Evolutionary conservation across 768 basidiomycete species (phyloP).

Genomic region (Cystobasidium onofrii): DNA sequence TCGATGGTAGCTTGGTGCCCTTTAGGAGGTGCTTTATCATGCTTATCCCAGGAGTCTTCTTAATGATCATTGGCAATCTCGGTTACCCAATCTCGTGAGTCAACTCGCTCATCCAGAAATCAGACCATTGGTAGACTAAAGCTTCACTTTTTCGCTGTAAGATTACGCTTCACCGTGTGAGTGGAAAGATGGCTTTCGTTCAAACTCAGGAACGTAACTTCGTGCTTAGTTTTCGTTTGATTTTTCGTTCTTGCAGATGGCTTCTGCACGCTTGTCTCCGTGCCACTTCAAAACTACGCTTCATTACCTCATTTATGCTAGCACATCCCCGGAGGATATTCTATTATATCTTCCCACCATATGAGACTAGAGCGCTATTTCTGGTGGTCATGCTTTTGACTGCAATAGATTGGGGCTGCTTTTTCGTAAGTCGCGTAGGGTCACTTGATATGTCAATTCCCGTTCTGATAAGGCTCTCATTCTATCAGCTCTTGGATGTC

Average conservation of each 20-base stretch:
- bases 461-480: no score
- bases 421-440: conserved; percentile 12
- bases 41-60: conserved; percentile 55
- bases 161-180: not conserved
- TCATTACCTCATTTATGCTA: conserved; percentile 57
- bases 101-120: no score
- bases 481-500: conserved; percentile 7
- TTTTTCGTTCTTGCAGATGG: not conserved
- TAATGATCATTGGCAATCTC: conserved; percentile 85
- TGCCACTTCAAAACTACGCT: not conserved
- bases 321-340: conserved; percentile 71
- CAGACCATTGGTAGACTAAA: conserved; percentile 44
- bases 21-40: conserved; percentile 56
- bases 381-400: conserved; percentile 1
- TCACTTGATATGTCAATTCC: no score
- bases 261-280: conserved; percentile 66
- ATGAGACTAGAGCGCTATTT: conserved; percentile 3
- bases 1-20: conserved; percentile 78
- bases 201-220: not conserved
- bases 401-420: not conserved
- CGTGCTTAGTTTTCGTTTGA: no score
- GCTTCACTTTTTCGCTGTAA: not conserved
- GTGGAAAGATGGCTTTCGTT: not conserved
- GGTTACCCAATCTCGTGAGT: conserved; percentile 51
- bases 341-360: conserved; percentile 22